Percentiles rank a stretch among this genome's conserved stretches.
These are phyloP conservation scores for Boletus rubroflammeus DNA, from an alignment of 768 basidiomycete species.

Conservation along the genomic window DNA sequence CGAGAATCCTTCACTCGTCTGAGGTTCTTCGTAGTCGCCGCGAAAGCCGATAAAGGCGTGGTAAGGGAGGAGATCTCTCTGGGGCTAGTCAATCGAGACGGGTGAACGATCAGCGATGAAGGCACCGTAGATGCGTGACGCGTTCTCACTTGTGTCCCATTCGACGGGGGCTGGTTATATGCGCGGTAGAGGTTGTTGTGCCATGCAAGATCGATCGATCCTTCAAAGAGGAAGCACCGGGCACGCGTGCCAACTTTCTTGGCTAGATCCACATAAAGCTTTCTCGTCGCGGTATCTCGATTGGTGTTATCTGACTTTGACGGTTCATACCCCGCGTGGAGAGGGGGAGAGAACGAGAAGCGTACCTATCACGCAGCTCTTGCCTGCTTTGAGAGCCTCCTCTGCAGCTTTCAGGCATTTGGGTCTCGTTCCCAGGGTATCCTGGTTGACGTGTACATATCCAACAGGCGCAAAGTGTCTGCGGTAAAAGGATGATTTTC, in stretches of 20 bases:
- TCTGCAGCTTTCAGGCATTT: conserved; percentile 70
- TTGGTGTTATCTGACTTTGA: conserved; percentile 81
- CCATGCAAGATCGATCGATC: conserved; percentile 78
- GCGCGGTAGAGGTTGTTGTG: conserved; percentile 93
- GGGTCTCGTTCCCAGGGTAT: conserved; percentile 66
- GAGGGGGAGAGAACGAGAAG: neutral
- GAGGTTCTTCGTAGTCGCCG: conserved; percentile 64
- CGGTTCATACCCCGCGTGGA: neutral
- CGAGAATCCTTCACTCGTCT: conserved; percentile 64
- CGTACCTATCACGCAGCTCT: conserved; percentile 77
- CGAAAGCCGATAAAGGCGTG: conserved; percentile 56
- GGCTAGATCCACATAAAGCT: conserved; percentile 67
- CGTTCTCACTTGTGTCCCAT: conserved; percentile 8
- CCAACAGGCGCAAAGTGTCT: conserved; percentile 61
- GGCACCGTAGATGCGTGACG: neutral
- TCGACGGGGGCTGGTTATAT: conserved; percentile 50
- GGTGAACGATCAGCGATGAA: neutral
- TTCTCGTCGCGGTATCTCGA: conserved; percentile 64
- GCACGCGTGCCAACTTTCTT: conserved; percentile 49
- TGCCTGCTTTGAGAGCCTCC: conserved; percentile 48
- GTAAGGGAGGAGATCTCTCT: conserved; percentile 56
- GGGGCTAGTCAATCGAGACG: conserved; percentile 31
- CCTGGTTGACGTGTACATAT: conserved; percentile 88
- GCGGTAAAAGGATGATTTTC: conserved; percentile 81
- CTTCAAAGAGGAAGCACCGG: conserved; percentile 74